These are phyloP conservation scores for Tetrapisispora namnaoensis DNA, from an alignment of 805 yeast species.

Conservation along the genomic window DNA sequence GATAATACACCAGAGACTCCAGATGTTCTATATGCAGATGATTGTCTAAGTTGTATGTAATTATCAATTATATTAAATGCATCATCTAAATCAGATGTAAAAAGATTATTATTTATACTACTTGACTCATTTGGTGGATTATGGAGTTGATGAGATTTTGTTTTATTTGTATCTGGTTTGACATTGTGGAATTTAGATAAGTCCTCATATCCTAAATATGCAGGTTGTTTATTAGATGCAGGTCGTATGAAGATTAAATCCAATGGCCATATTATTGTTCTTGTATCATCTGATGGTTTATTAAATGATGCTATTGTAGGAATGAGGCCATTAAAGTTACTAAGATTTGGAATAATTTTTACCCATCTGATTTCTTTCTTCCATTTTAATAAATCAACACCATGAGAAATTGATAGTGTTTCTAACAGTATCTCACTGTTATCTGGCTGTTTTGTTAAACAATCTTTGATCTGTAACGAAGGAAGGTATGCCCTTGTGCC, in stretches of 20 bases:
- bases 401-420: conserved; percentile 33
- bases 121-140: not conserved
- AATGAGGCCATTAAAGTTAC: conserved; percentile 59
- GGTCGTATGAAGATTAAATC: conserved; percentile 53
- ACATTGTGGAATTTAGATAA: not conserved
- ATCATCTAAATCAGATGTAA: conserved; percentile 1
- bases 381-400: conserved; percentile 18
- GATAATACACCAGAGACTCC: conserved; percentile 13
- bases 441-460: conserved; percentile 34
- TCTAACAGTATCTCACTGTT: conserved; percentile 31
- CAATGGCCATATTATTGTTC: conserved; percentile 65
- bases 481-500: conserved; percentile 42
- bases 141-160: not conserved
- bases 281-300: conserved; percentile 40
- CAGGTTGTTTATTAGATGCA: conserved; percentile 2
- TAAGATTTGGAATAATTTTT: conserved; percentile 55
- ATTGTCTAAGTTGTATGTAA: conserved; percentile 31
- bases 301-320: conserved; percentile 51
- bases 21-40: conserved; percentile 33
- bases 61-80: conserved; percentile 33
- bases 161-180: not conserved
- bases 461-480: conserved; percentile 21
- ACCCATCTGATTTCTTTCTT: conserved; percentile 44
- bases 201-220: not conserved
- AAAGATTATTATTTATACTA: not conserved